Evolutionary conservation across 768 basidiomycete species (phyloP).

Genomic region (Phylloporus rhodoxanthus): DNA sequence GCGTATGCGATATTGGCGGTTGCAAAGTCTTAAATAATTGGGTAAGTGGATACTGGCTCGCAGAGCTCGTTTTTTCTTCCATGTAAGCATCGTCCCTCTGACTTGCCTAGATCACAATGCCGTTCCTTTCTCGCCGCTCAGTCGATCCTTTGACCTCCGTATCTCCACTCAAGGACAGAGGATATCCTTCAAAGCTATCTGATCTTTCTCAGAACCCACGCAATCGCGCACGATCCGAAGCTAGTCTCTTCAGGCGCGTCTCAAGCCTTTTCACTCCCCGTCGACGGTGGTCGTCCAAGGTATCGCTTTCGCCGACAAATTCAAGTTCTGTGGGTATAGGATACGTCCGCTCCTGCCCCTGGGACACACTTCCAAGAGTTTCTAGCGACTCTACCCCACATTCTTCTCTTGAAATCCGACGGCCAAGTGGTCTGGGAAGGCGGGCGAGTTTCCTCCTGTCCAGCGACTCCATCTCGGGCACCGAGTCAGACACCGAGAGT

Average conservation of each 20-base stretch:
- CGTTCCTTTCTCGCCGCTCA: conserved; percentile 27
- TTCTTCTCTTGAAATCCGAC: conserved; percentile 30
- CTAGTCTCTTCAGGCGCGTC: conserved; percentile 25
- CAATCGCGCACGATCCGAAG: conserved; percentile 23
- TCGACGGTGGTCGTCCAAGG: conserved; percentile 18
- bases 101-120: conserved; percentile 12
- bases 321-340: conserved; percentile 12
- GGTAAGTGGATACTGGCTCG: conserved; percentile 1
- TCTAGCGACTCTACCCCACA: conserved; percentile 18
- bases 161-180: conserved; percentile 1
- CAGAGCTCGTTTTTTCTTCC: conserved; percentile 2
- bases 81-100: conserved; percentile 13
- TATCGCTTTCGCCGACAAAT: conserved; percentile 3
- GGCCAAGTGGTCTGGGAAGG: conserved; percentile 28
- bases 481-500: conserved; percentile 9
- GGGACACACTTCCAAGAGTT: conserved; percentile 14
- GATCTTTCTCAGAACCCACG: conserved; percentile 10
- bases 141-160: conserved; percentile 17
- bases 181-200: not conserved
- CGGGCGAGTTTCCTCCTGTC: conserved; percentile 26
- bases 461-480: conserved; percentile 6
- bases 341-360: conserved; percentile 11
- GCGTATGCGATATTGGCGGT: conserved; percentile 18
- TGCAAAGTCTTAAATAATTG: conserved; percentile 22
- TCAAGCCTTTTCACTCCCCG: conserved; percentile 24